Conservation (phyloP, 2,329 filamentous ascomycete genomes). For the Cercospora janseana region DNA sequence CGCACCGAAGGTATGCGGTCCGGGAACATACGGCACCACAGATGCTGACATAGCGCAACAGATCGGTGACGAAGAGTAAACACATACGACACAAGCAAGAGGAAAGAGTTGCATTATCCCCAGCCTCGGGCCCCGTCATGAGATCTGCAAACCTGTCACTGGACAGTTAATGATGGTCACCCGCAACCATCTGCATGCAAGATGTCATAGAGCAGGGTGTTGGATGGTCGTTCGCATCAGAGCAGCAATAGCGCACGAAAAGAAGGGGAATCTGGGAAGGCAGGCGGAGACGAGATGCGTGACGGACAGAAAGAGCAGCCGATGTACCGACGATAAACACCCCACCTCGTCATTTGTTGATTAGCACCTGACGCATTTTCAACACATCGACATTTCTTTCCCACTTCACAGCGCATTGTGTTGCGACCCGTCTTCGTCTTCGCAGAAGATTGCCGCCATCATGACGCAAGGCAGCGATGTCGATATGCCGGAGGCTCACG, state of each 20-base stretch:
- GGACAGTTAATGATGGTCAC: background rate
- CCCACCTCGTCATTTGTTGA: conserved; percentile 22
- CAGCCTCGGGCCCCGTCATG: background rate
- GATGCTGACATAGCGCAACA: conserved; percentile 37
- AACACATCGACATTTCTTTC: conserved; percentile 5
- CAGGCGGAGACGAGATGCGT: conserved; percentile 4
- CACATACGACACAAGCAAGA: background rate
- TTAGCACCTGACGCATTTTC: conserved; percentile 9
- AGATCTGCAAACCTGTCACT: background rate
- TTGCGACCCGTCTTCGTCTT: background rate
- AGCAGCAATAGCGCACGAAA: background rate
- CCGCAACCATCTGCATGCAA: conserved; percentile 7
- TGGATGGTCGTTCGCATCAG: conserved; percentile 8
- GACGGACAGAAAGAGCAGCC: conserved; percentile 3
- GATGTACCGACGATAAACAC: conserved; percentile 14
- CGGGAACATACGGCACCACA: background rate
- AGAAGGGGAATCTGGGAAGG: background rate
- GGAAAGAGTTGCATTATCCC: background rate
- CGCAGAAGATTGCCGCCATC: background rate
- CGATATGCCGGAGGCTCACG: conserved; percentile 60
- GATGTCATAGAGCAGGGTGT: conserved; percentile 9
- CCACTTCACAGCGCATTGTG: background rate
- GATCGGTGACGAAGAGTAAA: conserved; percentile 68
- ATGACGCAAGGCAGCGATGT: conserved; percentile 26
- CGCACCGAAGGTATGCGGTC: conserved; percentile 78